phyloP scores from a whole-genome alignment of 2,329 filamentous ascomycete species.

The Hypomyces rosellus region DNA sequence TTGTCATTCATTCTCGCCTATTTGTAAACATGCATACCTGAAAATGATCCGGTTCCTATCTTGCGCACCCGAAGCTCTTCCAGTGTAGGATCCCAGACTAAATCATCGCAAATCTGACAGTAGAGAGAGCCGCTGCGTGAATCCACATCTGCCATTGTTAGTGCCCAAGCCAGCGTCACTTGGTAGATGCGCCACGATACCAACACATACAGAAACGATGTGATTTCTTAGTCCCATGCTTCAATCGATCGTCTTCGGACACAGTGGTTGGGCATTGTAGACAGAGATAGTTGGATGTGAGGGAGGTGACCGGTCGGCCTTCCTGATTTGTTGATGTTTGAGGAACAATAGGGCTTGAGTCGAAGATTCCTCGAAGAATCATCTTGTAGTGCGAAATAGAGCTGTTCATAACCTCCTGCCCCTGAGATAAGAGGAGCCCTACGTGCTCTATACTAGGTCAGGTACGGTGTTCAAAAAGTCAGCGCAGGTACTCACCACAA shows the following conservation, averaged over 20 bases:
- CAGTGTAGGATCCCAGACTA: constrained; percentile 75
- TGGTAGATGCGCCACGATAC: not conserved
- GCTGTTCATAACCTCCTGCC: constrained; percentile 58
- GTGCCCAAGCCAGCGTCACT: constrained; percentile 4
- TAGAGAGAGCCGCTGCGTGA: constrained; percentile 68
- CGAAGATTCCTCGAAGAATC: constrained; percentile 64
- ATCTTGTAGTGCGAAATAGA: constrained; percentile 67
- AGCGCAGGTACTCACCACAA: constrained; percentile 46
- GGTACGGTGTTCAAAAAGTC: not conserved
- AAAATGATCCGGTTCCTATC: constrained; percentile 59
- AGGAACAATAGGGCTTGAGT: constrained; percentile 56
- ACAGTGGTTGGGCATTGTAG: constrained; percentile 67
- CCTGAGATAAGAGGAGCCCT: constrained; percentile 57
- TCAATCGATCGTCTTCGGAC: constrained; percentile 56
- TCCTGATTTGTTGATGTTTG: constrained; percentile 58
- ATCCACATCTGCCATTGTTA: constrained; percentile 59
- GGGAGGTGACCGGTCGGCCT: constrained; percentile 50
- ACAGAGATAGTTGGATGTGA: constrained; percentile 66
- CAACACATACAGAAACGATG: constrained; percentile 63
- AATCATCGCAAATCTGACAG: constrained; percentile 76
- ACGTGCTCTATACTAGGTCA: constrained; percentile 56
- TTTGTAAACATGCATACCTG: constrained; percentile 40
- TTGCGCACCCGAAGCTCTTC: constrained; percentile 69
- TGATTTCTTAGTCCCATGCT: constrained; percentile 61
- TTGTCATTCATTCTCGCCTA: not conserved